Evolutionary conservation across 179 eudicot genomes (phyloP).

Genomic region (Pouteria campechiana): DNA sequence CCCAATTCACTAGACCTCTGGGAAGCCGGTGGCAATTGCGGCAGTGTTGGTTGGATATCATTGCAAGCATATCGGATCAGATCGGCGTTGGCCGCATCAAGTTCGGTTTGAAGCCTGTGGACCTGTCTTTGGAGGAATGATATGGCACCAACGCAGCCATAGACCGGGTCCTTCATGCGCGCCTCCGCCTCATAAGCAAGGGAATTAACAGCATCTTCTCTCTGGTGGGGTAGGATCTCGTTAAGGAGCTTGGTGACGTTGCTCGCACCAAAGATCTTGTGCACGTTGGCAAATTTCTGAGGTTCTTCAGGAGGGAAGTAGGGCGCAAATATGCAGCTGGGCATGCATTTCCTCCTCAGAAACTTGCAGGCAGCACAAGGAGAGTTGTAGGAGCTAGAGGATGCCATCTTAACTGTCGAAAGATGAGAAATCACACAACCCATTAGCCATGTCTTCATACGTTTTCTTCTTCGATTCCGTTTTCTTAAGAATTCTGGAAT

Average conservation of each 20-base stretch:
- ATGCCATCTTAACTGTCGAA: constrained; percentile 31
- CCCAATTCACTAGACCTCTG: constrained; percentile 2
- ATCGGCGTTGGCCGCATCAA: constrained; percentile 56
- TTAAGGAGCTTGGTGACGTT: constrained; percentile 64
- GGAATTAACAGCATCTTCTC: constrained; percentile 66
- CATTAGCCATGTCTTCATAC: neutral
- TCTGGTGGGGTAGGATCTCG: constrained; percentile 61
- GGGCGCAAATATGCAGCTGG: constrained; percentile 63
- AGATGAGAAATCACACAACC: neutral
- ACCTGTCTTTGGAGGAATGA: constrained; percentile 54
- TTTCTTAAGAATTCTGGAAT: neutral
- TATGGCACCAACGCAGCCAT: constrained; percentile 78
- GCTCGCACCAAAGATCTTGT: constrained; percentile 75
- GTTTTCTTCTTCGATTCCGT: neutral
- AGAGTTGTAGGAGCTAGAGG: constrained; percentile 54
- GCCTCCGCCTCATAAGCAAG: constrained; percentile 80
- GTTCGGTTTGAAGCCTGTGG: constrained; percentile 53
- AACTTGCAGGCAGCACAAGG: constrained; percentile 88
- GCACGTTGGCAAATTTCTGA: constrained; percentile 60
- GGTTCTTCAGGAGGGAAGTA: constrained; percentile 78
- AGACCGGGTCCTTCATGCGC: constrained; percentile 51
- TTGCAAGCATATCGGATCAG: constrained; percentile 34
- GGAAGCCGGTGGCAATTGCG: constrained; percentile 1
- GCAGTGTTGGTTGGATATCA: constrained; percentile 6
- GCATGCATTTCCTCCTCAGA: constrained; percentile 62